Base-by-base conservation (phyloP, 1,284 basidiomycete genomes). In the Trichosporon sp. region DNA sequence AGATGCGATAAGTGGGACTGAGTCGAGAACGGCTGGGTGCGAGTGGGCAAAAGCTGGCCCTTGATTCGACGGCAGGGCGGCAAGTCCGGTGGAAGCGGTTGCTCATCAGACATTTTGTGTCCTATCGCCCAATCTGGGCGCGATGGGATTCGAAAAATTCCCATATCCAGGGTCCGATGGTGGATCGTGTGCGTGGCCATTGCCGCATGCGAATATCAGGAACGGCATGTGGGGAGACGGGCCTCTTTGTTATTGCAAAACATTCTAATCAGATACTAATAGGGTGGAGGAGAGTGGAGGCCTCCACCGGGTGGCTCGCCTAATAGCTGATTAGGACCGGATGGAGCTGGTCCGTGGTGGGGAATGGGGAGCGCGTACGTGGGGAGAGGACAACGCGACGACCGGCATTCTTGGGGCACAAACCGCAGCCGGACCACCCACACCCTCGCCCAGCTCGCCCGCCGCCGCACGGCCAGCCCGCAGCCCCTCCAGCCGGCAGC, bases 141-240 rank as follows among this genome's bases (percentile, higher is more conserved):
- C 37, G 37, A 10, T 38, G 5, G 37, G 38, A 54, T 54, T 54
- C 51, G 19, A 21, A 54, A 54, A 54, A 54, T 54, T 54, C 51
- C 51, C 51, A 54, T 6, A 26, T 19, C 10, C 51, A 54, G 51
- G 51, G 51, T 54, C 51, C 8, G 2, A 16, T 37, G 19, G 51
- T 19, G 51, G n/a, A 19, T 54, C 51, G 51, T 10, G 51, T 54
- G 51, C 51, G 51, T 54, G 51, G 51, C 51, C 51, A 54, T 54
- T 54, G 51, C 51, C 51, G 51, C 51, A 54, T 54, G 51, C 51
- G 19, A 54, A 54, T 4, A 6, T 8, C n/a, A 54, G 51, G 51
- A 54, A 21, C 19, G 19, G 10, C 51, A 54, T 54, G 51, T 54
- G 51, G 51, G 51, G 51, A 21, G 51, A n/a, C 14, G 6, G 4